Percentiles rank a stretch among this genome's conserved stretches.
phyloP scores from a whole-genome alignment of 192 early-diverging fungal species.

The Cladochytrium replicatum region DNA sequence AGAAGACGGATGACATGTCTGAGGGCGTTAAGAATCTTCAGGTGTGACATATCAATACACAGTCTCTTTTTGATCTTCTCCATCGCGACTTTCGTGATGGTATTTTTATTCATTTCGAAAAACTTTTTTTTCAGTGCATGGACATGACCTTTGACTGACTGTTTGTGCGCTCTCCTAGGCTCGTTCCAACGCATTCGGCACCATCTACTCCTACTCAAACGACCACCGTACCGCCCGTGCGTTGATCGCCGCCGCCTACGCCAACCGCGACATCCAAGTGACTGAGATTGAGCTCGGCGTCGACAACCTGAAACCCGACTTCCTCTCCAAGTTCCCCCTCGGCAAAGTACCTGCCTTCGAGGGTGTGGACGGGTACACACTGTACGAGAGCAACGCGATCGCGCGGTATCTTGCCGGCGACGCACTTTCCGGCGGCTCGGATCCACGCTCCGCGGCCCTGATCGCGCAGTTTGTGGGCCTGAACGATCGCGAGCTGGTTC shows the following conservation, averaged over 20 bases:
- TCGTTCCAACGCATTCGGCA: too few relatives aligned
- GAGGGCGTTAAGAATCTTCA: too few relatives aligned
- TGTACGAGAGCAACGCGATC: constrained; percentile 71
- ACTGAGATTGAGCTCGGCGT: neutral
- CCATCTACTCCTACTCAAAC: constrained; percentile 34
- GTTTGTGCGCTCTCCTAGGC: too few relatives aligned
- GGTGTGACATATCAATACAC: too few relatives aligned
- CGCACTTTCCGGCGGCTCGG: constrained; percentile 32
- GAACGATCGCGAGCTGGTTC: constrained; percentile 13
- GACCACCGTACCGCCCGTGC: constrained; percentile 55
- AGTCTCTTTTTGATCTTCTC: too few relatives aligned
- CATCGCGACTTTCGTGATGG: too few relatives aligned
- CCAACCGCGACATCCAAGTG: neutral
- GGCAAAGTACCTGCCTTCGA: constrained; percentile 76
- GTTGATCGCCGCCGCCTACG: constrained; percentile 28
- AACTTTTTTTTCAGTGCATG: too few relatives aligned
- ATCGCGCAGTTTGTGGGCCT: constrained; percentile 16
- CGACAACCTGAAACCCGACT: constrained; percentile 41
- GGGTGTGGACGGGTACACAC: constrained; percentile 47
- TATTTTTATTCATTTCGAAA: too few relatives aligned
- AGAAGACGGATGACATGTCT: too few relatives aligned
- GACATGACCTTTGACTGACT: too few relatives aligned
- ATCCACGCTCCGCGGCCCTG: constrained; percentile 13
- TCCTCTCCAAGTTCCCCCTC: constrained; percentile 67
- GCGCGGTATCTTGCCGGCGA: constrained; percentile 61